Evolutionary conservation across 208 protist species (phyloP).

Genomic region (Leishmania major): DNA sequence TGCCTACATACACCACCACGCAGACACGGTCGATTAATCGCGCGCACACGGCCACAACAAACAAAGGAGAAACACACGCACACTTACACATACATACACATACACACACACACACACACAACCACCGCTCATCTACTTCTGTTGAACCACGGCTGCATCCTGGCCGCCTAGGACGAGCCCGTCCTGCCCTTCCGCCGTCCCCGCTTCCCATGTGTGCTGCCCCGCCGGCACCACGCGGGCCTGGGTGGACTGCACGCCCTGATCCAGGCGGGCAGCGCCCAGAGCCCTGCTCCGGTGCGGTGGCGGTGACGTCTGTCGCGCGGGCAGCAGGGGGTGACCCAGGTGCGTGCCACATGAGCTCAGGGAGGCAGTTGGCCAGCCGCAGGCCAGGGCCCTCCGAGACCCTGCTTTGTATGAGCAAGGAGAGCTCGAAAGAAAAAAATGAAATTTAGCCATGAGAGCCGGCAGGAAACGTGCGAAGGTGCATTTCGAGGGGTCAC

Average conservation of each 20-base stretch:
- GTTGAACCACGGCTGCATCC: not conserved
- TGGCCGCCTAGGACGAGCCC: not conserved
- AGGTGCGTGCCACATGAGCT: not conserved
- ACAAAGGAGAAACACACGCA: no score
- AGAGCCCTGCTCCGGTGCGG: not conserved
- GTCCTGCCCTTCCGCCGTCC: not conserved
- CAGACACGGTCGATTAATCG: no score
- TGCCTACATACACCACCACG: no score
- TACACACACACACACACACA: not conserved
- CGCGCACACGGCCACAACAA: no score
- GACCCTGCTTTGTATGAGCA: not conserved
- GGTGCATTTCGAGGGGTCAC: not conserved
- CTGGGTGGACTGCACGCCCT: no score
- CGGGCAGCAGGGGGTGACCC: not conserved
- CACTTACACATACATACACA: not conserved
- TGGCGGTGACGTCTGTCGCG: not conserved
- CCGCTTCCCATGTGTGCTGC: not conserved
- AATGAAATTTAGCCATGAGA: not conserved
- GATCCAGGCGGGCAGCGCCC: not conserved
- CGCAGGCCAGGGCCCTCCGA: not conserved
- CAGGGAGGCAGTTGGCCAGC: not conserved
- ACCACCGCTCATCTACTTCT: not conserved
- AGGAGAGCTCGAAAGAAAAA: not conserved
- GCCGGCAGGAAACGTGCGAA: not conserved
- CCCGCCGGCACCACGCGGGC: not conserved